Evolutionary conservation across 2,329 filamentous ascomycete species (phyloP), one percentile per base, ranked within the genome.

Genomic region (Hypoxylon sp.): DNA sequence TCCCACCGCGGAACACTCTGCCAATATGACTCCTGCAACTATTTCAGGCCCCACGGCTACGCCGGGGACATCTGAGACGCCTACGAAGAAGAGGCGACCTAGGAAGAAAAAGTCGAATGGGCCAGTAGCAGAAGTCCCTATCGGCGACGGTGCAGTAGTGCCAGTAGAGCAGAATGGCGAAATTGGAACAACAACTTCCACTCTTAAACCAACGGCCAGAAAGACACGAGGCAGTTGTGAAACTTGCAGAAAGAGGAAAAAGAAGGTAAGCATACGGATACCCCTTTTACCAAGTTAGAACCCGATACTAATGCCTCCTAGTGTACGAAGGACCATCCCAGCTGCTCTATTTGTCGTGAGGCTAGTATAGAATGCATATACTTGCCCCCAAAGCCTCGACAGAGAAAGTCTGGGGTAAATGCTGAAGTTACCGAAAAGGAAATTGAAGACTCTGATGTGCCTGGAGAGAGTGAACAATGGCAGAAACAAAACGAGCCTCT

Each of bases 271-370:
- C 67, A 55, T 23, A 45, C 28, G 25, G 21, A 52, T 11, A 28
- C 38, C 7, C 13, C 59, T n/a, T 43, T 13, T 28, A 3, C 36
- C 23, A 50, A 41, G 6, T 34, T 10, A 7, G 17, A 32, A n/a
- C 14, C 34, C 55, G 36, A 64, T 60, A 32, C 50, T 65, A 48
- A 71, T n/a, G 25, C 4, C 1, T 2, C 17, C 6, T 48, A 76
- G 72, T 80, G 79, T 61, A 76, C 77, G 21, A 80, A 79, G 63
- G 73, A 76, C 43, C 77, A 80, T 53, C 79, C 79, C 4, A 71
- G 68, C 34, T 80, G 79, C 60, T 71, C 72, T 13, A 62, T 75
- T 19, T 80, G 79, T 48, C 28, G 65, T 41, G 60, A 72, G 14
- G 67, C 68, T 4, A 72, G 67, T 3, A 65, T 76, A 19, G 61